phyloP scores from a whole-genome alignment of 164 flowering plant species.

The Annona cherimola region DNA sequence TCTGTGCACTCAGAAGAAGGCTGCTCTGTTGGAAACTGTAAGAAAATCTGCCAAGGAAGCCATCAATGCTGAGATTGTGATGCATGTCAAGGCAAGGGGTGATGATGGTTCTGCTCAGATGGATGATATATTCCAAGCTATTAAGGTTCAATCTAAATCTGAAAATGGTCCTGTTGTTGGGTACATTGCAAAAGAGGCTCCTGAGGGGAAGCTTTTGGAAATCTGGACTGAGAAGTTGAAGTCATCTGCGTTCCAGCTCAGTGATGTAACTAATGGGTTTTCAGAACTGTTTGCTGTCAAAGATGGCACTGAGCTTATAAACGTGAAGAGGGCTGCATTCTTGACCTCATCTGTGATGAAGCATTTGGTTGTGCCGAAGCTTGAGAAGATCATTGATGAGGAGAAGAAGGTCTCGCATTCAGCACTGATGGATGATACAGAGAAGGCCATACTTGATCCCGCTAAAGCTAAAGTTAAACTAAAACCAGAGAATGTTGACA shows the following conservation, averaged over 20 bases:
- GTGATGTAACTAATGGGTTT: slow-evolving; percentile 59
- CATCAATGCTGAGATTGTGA: slow-evolving; percentile 44
- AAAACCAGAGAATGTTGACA: slow-evolving; percentile 77
- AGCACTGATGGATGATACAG: slow-evolving; percentile 65
- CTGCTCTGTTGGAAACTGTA: slow-evolving; percentile 48
- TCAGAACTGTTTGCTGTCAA: slow-evolving; percentile 68
- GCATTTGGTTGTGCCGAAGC: slow-evolving; percentile 67
- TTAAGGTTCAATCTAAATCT: slow-evolving; percentile 26
- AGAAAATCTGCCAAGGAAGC: slow-evolving; percentile 44
- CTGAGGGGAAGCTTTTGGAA: slow-evolving; percentile 75
- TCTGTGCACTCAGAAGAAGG: slow-evolving; percentile 72
- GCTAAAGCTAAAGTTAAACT: slow-evolving; percentile 52
- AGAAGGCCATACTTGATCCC: slow-evolving; percentile 64
- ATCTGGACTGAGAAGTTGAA: slow-evolving; percentile 58
- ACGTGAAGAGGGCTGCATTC: slow-evolving; percentile 67
- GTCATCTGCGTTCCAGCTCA: slow-evolving; percentile 31
- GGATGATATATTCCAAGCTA: slow-evolving; percentile 37
- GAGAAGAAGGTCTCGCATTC: slow-evolving; percentile 73
- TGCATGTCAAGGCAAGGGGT: slow-evolving; percentile 62
- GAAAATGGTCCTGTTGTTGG: slow-evolving; percentile 50
- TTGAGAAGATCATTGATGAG: slow-evolving; percentile 73
- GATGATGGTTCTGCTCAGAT: slow-evolving; percentile 56
- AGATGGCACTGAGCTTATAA: slow-evolving; percentile 47
- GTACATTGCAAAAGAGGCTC: slow-evolving; percentile 56
- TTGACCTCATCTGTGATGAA: slow-evolving; percentile 58